Evolutionary conservation across 2,329 filamentous ascomycete genomes (phyloP).

Genomic region (Cladosporium oxysporum): DNA sequence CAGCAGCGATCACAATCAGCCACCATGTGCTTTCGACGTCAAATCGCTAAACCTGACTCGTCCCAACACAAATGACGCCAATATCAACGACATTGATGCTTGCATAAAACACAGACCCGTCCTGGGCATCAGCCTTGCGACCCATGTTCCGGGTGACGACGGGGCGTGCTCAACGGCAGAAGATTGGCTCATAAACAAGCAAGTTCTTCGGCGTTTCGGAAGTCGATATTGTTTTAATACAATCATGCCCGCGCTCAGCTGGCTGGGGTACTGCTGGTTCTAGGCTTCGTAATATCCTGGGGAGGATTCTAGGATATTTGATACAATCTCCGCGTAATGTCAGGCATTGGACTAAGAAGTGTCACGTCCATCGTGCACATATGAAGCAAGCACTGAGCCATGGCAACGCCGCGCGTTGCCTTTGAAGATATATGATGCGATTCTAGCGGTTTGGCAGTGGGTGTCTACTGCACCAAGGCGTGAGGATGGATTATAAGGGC

Average conservation of each 20-base stretch:
- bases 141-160: conserved; percentile 1
- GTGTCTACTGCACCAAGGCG: neutral
- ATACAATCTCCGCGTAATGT: conserved; percentile 1
- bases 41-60: conserved; percentile 12
- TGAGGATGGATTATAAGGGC: neutral
- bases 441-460: neutral
- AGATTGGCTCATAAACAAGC: conserved; percentile 16
- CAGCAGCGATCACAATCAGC: conserved; percentile 8
- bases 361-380: neutral
- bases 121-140: conserved; percentile 6
- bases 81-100: neutral
- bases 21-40: neutral
- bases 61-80: conserved; percentile 1
- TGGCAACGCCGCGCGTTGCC: neutral
- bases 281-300: neutral
- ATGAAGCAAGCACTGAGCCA: conserved; percentile 6
- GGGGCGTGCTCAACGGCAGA: conserved; percentile 12
- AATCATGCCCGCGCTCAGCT: neutral
- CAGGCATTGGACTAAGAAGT: neutral
- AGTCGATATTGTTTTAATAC: neutral
- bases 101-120: neutral
- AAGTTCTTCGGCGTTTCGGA: conserved; percentile 14
- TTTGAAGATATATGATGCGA: neutral
- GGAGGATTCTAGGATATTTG: neutral
- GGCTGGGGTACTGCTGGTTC: conserved; percentile 6